Evolutionary conservation across 108 stramenopile genomes (phyloP).

Genomic region (Chaetoceros tenuissimus): DNA sequence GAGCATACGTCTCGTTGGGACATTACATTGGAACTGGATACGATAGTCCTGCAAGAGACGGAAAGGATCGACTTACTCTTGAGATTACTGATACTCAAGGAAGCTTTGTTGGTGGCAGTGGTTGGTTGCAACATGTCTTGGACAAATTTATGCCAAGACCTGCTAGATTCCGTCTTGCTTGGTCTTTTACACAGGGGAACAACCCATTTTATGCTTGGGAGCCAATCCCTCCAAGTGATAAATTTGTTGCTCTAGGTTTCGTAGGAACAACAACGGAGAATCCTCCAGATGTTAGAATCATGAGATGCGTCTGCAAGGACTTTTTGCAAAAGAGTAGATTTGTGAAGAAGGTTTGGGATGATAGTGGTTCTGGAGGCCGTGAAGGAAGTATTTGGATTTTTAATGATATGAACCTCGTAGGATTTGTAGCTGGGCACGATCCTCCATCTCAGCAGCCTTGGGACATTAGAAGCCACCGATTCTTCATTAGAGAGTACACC

Average conservation of each 20-base stretch:
- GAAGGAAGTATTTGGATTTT: conserved; percentile 87
- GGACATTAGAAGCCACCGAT: conserved; percentile 76
- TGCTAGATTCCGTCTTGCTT: conserved; percentile 89
- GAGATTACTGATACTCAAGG: conserved; percentile 93
- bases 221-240: conserved; percentile 91
- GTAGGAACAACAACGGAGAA: conserved; percentile 86
- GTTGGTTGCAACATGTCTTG: conserved; percentile 88
- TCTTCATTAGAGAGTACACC: conserved; percentile 80
- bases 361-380: conserved; percentile 84
- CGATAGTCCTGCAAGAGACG: conserved; percentile 78
- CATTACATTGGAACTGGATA: conserved; percentile 84
- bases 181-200: conserved; percentile 88
- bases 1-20: conserved; percentile 85
- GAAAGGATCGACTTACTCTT: conserved; percentile 64
- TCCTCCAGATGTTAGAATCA: conserved; percentile 76
- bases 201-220: conserved; percentile 95
- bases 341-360: conserved; percentile 79
- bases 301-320: conserved; percentile 87
- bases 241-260: conserved; percentile 94
- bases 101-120: conserved; percentile 83
- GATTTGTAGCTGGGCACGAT: conserved; percentile 84
- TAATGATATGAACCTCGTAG: conserved; percentile 73
- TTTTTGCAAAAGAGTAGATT: conserved; percentile 79
- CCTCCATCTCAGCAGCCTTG: conserved; percentile 67
- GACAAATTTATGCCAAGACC: conserved; percentile 90